A percentile compares a stretch with the other conserved stretches of the same genome.
Conservation (phyloP, 108 stramenopile genomes). For the Discostella stelligeroides region DNA sequence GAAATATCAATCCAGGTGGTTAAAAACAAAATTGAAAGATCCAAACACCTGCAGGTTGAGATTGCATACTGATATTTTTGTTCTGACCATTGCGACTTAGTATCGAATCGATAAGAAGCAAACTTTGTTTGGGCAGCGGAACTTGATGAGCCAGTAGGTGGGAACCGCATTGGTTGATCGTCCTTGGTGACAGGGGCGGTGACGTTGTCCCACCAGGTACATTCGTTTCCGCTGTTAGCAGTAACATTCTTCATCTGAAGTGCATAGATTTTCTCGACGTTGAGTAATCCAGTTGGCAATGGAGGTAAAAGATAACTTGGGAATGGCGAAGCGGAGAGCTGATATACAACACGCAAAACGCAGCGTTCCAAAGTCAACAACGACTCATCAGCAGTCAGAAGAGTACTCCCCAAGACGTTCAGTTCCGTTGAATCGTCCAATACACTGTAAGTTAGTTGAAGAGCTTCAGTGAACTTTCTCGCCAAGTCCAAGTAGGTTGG, state of each 20-base stretch:
- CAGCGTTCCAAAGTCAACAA: conserved; percentile 28
- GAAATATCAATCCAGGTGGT: conserved; percentile 25
- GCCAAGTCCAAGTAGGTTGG: conserved; percentile 19
- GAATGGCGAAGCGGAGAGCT: conserved; percentile 36
- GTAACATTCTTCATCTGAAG: conserved; percentile 26
- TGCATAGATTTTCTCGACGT: conserved; percentile 34
- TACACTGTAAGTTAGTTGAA: conserved; percentile 27
- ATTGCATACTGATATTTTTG: conserved; percentile 33
- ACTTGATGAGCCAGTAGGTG: conserved; percentile 39
- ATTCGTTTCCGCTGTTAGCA: conserved; percentile 5
- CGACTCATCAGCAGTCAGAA: conserved; percentile 5
- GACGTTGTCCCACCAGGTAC: conserved; percentile 38
- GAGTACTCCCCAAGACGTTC: conserved; percentile 7
- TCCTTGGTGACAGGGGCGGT: background rate
- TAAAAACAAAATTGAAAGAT: conserved; percentile 28
- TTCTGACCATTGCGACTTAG: conserved; percentile 14
- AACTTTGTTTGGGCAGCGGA: conserved; percentile 1
- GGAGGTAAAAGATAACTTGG: conserved; percentile 34
- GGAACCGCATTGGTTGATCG: conserved; percentile 20
- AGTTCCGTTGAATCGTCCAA: conserved; percentile 15
- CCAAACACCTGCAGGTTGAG: conserved; percentile 28
- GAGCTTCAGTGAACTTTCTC: conserved; percentile 16
- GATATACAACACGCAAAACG: conserved; percentile 24
- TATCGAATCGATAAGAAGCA: background rate
- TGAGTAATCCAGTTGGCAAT: conserved; percentile 27